Conservation (phyloP, 208 protist genomes). For the Trypanosoma mega region DNA sequence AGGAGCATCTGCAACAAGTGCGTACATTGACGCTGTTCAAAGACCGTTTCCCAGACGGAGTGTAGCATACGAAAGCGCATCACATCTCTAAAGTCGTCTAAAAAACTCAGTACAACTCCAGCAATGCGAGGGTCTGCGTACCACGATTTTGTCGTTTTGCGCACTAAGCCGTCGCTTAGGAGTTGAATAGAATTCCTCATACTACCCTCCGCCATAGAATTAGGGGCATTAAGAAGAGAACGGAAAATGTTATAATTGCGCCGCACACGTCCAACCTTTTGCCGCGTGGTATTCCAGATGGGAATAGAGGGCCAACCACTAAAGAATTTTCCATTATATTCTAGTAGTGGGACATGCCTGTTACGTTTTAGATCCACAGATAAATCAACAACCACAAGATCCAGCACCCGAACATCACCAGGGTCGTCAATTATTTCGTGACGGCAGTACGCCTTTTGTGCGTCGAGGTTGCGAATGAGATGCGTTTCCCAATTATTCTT, state of each 20-base stretch:
- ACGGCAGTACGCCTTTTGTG: slow-evolving; percentile 36
- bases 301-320: slow-evolving; percentile 69
- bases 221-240: neutral
- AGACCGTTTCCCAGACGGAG: slow-evolving; percentile 44
- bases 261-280: slow-evolving; percentile 35
- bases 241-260: slow-evolving; percentile 50
- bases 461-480: slow-evolving; percentile 27
- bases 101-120: slow-evolving; percentile 31
- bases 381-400: slow-evolving; percentile 53
- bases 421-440: slow-evolving; percentile 37
- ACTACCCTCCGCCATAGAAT: no score
- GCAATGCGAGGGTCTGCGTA: slow-evolving; percentile 32
- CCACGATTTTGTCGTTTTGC: slow-evolving; percentile 23
- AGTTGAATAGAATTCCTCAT: no score
- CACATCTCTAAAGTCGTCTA: slow-evolving; percentile 45
- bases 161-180: neutral
- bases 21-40: slow-evolving; percentile 55
- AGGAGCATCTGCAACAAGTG: slow-evolving; percentile 49
- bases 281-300: slow-evolving; percentile 53
- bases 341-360: slow-evolving; percentile 26
- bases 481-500: slow-evolving; percentile 34
- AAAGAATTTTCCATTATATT: slow-evolving; percentile 71
- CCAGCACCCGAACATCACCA: slow-evolving; percentile 32
- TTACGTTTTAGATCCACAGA: slow-evolving; percentile 55
- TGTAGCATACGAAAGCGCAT: slow-evolving; percentile 56